phyloP scores from a whole-genome alignment of 768 basidiomycete genomes.

The Tephrocybe sp. region DNA sequence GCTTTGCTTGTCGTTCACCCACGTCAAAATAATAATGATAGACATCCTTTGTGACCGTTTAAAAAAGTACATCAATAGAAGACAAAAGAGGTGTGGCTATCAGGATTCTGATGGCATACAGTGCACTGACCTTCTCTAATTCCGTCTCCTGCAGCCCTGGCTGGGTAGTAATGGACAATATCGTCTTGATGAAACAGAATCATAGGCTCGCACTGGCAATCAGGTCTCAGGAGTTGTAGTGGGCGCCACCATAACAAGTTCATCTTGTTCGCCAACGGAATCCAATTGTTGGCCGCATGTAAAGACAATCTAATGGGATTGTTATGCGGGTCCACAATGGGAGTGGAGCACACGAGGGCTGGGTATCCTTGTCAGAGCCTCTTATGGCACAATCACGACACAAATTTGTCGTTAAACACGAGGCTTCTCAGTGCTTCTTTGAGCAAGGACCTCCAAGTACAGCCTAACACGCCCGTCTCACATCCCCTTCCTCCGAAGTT shows the following conservation, averaged over 20 bases:
- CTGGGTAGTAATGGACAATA: too few relatives aligned
- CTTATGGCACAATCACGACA: conserved; percentile 1
- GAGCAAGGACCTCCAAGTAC: conserved; percentile 5
- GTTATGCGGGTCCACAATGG: not conserved
- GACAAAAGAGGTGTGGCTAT: not conserved
- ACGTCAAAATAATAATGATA: not conserved
- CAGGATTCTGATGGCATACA: too few relatives aligned
- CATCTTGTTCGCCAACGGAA: not conserved
- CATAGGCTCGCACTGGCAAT: too few relatives aligned
- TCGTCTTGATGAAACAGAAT: too few relatives aligned
- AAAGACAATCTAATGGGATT: not conserved
- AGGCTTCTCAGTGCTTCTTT: conserved; percentile 7
- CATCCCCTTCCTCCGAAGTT: not conserved
- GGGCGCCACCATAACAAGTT: too few relatives aligned
- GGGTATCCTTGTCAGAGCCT: not conserved
- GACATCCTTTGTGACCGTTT: not conserved
- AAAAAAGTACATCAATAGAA: not conserved
- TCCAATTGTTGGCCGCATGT: not conserved
- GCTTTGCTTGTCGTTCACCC: too few relatives aligned
- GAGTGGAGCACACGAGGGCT: conserved; percentile 3
- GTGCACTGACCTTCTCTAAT: too few relatives aligned
- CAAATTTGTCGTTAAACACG: conserved; percentile 11
- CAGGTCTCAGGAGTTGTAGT: too few relatives aligned
- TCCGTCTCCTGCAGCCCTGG: too few relatives aligned
- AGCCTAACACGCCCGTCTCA: conserved; percentile 1